Evolutionary conservation across 2,329 filamentous ascomycete species (phyloP).

Genomic region (Conoideocrella luteorostrata): DNA sequence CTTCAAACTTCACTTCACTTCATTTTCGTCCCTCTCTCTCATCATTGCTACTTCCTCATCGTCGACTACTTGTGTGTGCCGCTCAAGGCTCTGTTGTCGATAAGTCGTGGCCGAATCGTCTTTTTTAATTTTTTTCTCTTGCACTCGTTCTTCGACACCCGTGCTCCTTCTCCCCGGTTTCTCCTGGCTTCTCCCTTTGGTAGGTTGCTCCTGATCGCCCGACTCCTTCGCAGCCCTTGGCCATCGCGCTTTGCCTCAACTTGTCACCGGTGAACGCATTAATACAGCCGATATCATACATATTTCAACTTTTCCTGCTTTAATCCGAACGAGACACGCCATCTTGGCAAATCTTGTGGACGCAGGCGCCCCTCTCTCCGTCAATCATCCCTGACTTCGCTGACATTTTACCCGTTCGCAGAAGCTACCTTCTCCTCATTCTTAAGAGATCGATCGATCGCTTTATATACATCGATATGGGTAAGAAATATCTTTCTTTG

Average conservation of each 20-base stretch:
- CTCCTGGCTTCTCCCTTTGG: slow-evolving; percentile 16
- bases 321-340: background rate
- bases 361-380: slow-evolving; percentile 16
- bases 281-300: background rate
- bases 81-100: slow-evolving; percentile 10
- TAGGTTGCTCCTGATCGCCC: slow-evolving; percentile 7
- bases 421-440: slow-evolving; percentile 17
- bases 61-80: slow-evolving; percentile 10
- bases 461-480: slow-evolving; percentile 35
- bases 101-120: slow-evolving; percentile 17
- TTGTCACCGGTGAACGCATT: background rate
- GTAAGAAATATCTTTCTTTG: slow-evolving; percentile 30
- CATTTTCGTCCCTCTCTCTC: slow-evolving; percentile 17
- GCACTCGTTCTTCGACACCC: slow-evolving; percentile 26
- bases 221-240: slow-evolving; percentile 5
- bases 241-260: slow-evolving; percentile 1
- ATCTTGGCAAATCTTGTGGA: background rate
- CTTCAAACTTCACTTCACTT: slow-evolving; percentile 14
- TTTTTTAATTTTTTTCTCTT: slow-evolving; percentile 21
- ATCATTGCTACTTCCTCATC: slow-evolving; percentile 33
- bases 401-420: slow-evolving; percentile 3
- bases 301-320: background rate
- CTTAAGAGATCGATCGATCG: slow-evolving; percentile 23
- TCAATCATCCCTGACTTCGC: slow-evolving; percentile 16
- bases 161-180: slow-evolving; percentile 17